A percentile compares a stretch with the other conserved stretches of the same genome.
Conservation (phyloP, 2,329 filamentous ascomycete genomes). For the Fusarium anguioides region DNA sequence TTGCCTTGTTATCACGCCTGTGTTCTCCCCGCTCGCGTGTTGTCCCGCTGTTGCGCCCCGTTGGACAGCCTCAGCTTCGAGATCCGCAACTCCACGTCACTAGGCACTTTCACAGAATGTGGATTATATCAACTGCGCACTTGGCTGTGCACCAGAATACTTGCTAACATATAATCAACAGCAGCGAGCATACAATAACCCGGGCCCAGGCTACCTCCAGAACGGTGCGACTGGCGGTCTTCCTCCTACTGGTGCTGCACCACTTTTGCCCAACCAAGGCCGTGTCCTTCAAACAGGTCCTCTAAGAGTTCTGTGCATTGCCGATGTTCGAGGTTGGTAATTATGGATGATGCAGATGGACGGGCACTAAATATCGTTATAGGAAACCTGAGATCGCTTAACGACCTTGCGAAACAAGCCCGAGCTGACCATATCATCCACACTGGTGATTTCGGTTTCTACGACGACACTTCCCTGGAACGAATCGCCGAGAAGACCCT, state of each 20-base stretch:
- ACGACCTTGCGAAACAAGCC: constrained; percentile 94
- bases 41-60: constrained; percentile 37
- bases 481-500: constrained; percentile 98
- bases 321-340: constrained; percentile 74
- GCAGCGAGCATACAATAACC: constrained; percentile 61
- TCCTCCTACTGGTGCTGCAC: constrained; percentile 68
- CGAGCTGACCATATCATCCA: constrained; percentile 98
- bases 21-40: constrained; percentile 38
- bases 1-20: constrained; percentile 1
- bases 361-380: constrained; percentile 28
- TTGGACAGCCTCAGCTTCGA: constrained; percentile 29
- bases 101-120: constrained; percentile 12
- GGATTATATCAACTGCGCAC: not conserved
- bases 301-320: constrained; percentile 75
- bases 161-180: constrained; percentile 45
- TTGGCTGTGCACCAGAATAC: not conserved
- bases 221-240: constrained; percentile 68
- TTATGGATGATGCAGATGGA: constrained; percentile 24
- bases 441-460: constrained; percentile 99
- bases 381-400: constrained; percentile 96
- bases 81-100: constrained; percentile 27
- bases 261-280: constrained; percentile 75
- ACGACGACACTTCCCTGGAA: constrained; percentile 94
- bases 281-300: constrained; percentile 73
- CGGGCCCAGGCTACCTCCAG: constrained; percentile 70